Conservation (phyloP, 108 stramenopile genomes). For the Pseudonitzschia pungens region DNA sequence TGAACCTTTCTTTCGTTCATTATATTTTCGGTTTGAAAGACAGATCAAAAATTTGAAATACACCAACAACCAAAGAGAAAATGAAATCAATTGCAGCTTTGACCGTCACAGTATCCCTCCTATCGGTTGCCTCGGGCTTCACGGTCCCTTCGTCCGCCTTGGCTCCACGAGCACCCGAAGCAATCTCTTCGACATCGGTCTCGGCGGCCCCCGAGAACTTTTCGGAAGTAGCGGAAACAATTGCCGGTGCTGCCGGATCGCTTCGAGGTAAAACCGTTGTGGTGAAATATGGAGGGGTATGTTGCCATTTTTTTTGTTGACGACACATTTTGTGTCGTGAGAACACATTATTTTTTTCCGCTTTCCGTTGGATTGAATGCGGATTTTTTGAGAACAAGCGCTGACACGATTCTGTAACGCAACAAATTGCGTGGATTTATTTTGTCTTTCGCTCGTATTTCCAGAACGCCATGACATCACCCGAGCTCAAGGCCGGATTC, state of each 20-base stretch:
- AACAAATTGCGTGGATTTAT: neutral
- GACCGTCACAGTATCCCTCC: neutral
- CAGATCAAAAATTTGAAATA: neutral
- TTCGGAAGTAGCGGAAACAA: constrained; percentile 52
- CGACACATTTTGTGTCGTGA: neutral
- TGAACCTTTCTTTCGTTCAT: too few relatives aligned
- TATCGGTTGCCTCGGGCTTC: constrained; percentile 9
- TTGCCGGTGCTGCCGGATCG: constrained; percentile 57
- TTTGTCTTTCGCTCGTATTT: constrained; percentile 4
- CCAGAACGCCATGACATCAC: constrained; percentile 88
- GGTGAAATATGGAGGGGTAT: constrained; percentile 84
- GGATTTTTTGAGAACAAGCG: neutral
- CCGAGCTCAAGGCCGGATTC: constrained; percentile 77
- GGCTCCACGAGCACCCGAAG: neutral
- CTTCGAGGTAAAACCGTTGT: constrained; percentile 79
- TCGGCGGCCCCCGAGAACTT: constrained; percentile 43
- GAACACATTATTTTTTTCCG: too few relatives aligned
- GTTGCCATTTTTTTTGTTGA: neutral
- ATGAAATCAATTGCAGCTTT: neutral
- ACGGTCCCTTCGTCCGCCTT: constrained; percentile 6
- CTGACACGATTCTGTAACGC: neutral
- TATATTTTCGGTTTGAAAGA: neutral
- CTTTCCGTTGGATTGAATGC: neutral
- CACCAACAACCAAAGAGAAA: neutral
- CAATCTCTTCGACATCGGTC: neutral